Base-by-base conservation (phyloP, 371 early-diverging fungal species). In the Neoconidiobolus thromboides region DNA sequence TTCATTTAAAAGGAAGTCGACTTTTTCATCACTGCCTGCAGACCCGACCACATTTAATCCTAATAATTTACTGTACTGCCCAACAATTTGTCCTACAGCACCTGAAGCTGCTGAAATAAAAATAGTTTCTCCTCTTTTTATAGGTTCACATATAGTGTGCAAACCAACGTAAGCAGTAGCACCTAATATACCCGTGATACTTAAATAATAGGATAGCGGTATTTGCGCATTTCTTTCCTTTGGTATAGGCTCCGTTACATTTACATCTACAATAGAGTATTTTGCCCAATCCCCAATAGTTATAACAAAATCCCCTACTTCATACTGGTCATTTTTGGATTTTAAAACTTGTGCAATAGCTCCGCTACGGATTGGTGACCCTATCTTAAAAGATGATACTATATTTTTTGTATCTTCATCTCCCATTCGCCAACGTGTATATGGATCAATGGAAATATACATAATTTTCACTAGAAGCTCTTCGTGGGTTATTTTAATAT, bases 11-110 rank as follows among this genome's bases (percentile, higher is more conserved):
- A 84, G 66, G 62, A 67, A 75, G 42, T 73, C 69, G 47, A 81
- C 80, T 65, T 85, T 87, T 1, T 77, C 82, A 62, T 84, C 84
- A 10, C 74, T 69, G 0, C 84, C 83, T 5, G 78, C 84, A 26
- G 68, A 70, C 3, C 83, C 87, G 14, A 87, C 73, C 10, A 85
- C 85, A 7, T 67, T 69, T 49, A 76, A 64, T 0, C 80, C 80
- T 61, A 62, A 67, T 9, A 69, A 65, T 63, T 83, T 83, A 54
- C 75, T 77, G 41, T 83, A 68, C 66, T 85, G 81, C 10, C 77
- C 78, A n/a, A 77, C 79, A 43, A 76, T 72, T 57, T 79, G 82
- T 42, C 76, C 85, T 3, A 80, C 83, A 12, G 83, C 82, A 10
- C 85, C 56, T 3, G 41, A 14, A n/a, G 56, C 56, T n/a, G 43